Conservation (phyloP, 2,329 filamentous ascomycete species). For the Sclerotinia sclerotiorum region DNA sequence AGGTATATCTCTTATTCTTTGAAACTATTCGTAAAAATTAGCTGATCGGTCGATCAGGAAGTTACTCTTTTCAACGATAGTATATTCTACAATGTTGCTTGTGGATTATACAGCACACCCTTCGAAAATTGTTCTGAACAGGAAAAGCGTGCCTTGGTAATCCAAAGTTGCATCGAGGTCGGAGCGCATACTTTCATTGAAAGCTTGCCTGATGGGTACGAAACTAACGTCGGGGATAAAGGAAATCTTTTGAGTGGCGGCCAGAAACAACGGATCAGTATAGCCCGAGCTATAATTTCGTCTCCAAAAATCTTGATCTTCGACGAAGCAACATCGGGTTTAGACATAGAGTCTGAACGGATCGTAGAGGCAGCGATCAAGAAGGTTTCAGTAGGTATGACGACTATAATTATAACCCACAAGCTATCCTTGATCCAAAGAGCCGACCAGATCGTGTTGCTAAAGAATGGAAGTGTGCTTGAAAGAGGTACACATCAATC, state of each 20-base stretch:
- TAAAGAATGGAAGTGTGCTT: constrained; percentile 75
- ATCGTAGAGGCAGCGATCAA: constrained; percentile 89
- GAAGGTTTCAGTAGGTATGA: constrained; percentile 75
- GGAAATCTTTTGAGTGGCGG: constrained; percentile 87
- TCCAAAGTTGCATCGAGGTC: constrained; percentile 78
- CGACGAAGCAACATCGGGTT: constrained; percentile 87
- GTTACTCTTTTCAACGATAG: constrained; percentile 52
- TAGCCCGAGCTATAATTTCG: constrained; percentile 82
- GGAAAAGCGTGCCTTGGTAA: constrained; percentile 55
- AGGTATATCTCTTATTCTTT: constrained; percentile 51
- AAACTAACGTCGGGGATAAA: constrained; percentile 87
- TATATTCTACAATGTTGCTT: constrained; percentile 38
- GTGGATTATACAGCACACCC: constrained; percentile 17
- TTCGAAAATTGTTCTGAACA: neutral
- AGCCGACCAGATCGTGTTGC: constrained; percentile 91
- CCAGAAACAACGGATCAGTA: constrained; percentile 92
- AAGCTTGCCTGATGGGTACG: constrained; percentile 76
- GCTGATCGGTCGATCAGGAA: constrained; percentile 73
- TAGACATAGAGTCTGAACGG: constrained; percentile 90
- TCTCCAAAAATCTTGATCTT: constrained; percentile 86
- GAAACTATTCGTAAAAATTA: constrained; percentile 43
- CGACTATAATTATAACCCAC: constrained; percentile 92
- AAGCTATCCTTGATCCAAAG: constrained; percentile 87
- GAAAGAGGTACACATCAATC: constrained; percentile 86
- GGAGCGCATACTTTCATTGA: constrained; percentile 90